Conservation (phyloP, 257 asterid genomes). For the Mitragyna speciosa region DNA sequence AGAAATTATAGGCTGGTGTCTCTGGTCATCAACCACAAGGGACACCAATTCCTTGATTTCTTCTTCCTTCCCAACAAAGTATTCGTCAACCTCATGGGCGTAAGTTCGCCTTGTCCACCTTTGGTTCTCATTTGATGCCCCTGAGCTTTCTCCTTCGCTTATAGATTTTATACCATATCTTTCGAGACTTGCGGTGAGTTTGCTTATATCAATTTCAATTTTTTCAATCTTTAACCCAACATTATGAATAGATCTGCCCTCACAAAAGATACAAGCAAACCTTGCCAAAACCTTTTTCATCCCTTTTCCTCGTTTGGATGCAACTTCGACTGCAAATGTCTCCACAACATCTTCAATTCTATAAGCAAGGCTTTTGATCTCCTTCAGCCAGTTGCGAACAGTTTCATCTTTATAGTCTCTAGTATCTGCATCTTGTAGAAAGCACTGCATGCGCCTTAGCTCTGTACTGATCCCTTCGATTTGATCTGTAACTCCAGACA, state of each 20-base stretch:
- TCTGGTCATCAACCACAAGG: background rate
- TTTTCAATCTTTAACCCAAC: conserved; percentile 2
- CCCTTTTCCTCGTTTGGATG: background rate
- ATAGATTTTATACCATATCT: background rate
- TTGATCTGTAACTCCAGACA: too few relatives aligned
- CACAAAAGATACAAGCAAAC: background rate
- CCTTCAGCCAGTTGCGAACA: too few relatives aligned
- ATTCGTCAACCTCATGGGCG: conserved; percentile 5
- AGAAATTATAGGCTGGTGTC: conserved; percentile 13
- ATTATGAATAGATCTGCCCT: background rate
- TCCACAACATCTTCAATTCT: too few relatives aligned
- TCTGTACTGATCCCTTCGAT: too few relatives aligned
- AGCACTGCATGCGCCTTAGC: too few relatives aligned
- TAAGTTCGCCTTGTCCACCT: background rate
- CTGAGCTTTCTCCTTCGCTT: background rate
- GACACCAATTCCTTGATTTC: conserved; percentile 16
- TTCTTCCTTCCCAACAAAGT: conserved; percentile 25
- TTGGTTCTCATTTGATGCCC: background rate
- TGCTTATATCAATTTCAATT: background rate
- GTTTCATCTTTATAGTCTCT: too few relatives aligned
- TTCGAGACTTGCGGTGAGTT: conserved; percentile 1
- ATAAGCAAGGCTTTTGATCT: too few relatives aligned
- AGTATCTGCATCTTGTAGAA: too few relatives aligned
- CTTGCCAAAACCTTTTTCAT: background rate
- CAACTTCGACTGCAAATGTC: too few relatives aligned